These are phyloP conservation scores for Brassica napus DNA, from an alignment of 345 rosid species.

Conservation along the genomic window DNA sequence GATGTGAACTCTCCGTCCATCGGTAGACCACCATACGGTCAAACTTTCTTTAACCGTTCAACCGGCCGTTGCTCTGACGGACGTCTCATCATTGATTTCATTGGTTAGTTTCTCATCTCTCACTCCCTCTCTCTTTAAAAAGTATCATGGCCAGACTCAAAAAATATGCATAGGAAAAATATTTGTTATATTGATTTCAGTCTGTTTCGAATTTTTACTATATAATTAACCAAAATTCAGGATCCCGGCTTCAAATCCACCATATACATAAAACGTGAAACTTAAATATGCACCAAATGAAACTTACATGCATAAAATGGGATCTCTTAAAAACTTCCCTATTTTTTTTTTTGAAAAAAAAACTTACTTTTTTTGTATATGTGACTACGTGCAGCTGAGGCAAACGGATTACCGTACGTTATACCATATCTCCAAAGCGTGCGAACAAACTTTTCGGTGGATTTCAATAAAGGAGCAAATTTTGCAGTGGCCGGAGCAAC, in stretches of 20 bases:
- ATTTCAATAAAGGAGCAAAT: neutral
- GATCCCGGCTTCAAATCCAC: too few species aligned
- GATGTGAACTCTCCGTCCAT: conserved; percentile 50
- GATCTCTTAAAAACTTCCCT: neutral
- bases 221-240: too few species aligned
- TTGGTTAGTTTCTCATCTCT: conserved; percentile 30
- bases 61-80: conserved; percentile 76
- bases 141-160: neutral
- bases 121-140: neutral
- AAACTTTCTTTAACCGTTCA: conserved; percentile 59
- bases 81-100: conserved; percentile 73
- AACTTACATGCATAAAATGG: neutral
- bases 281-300: neutral
- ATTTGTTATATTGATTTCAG: neutral
- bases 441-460: neutral
- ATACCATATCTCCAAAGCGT: conserved; percentile 3
- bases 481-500: conserved; percentile 9
- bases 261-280: neutral
- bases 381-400: conserved; percentile 10
- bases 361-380: neutral
- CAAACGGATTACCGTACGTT: conserved; percentile 7
- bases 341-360: neutral
- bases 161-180: neutral
- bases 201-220: neutral
- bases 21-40: conserved; percentile 60